These are phyloP conservation scores for Pseudocercospora ulei DNA, from an alignment of 2,329 filamentous ascomycete species.

Conservation along the genomic window DNA sequence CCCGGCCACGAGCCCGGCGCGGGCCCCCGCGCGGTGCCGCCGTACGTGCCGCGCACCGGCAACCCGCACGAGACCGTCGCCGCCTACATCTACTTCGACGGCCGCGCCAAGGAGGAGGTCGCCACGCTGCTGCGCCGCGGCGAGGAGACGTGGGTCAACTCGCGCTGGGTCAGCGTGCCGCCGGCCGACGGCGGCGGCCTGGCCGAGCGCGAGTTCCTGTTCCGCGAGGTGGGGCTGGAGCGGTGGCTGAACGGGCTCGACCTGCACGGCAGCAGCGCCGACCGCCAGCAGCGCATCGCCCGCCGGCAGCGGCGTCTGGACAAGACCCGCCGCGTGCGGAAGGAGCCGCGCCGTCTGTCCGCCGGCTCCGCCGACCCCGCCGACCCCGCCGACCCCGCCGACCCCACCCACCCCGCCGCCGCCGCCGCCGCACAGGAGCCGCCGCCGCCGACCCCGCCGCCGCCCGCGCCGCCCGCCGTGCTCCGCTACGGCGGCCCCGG, in stretches of 20 bases:
- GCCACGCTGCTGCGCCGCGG: slow-evolving; percentile 83
- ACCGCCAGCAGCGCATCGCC: slow-evolving; percentile 71
- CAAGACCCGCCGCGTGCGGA: slow-evolving; percentile 64
- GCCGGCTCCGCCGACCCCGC: too few relatives aligned
- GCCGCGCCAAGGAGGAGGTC: slow-evolving; percentile 88
- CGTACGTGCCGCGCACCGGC: slow-evolving; percentile 85
- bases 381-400: too few relatives aligned
- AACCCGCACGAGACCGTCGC: slow-evolving; percentile 95
- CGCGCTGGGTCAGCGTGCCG: slow-evolving; percentile 90
- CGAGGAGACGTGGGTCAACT: slow-evolving; percentile 98
- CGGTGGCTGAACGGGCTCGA: slow-evolving; percentile 94
- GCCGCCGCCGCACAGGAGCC: too few relatives aligned
- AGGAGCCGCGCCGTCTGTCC: slow-evolving; percentile 49
- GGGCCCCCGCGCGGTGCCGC: slow-evolving; percentile 53
- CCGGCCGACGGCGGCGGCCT: slow-evolving; percentile 84
- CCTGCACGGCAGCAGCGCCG: slow-evolving; percentile 62
- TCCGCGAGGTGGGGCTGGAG: slow-evolving; percentile 91
- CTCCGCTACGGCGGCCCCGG: slow-evolving; percentile 73
- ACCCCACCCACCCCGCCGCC: too few relatives aligned
- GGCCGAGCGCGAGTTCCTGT: slow-evolving; percentile 91
- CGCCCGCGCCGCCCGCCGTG: slow-evolving; percentile 45
- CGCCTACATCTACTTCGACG: slow-evolving; percentile 98
- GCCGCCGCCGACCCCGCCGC: too few relatives aligned
- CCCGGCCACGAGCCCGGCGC: slow-evolving; percentile 45
- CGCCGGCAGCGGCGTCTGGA: slow-evolving; percentile 53